A percentile compares a stretch with the other conserved stretches of the same genome.
These are phyloP conservation scores for Exophiala dermatitidis DNA, from an alignment of 2,329 filamentous ascomycete genomes.

Conservation along the genomic window DNA sequence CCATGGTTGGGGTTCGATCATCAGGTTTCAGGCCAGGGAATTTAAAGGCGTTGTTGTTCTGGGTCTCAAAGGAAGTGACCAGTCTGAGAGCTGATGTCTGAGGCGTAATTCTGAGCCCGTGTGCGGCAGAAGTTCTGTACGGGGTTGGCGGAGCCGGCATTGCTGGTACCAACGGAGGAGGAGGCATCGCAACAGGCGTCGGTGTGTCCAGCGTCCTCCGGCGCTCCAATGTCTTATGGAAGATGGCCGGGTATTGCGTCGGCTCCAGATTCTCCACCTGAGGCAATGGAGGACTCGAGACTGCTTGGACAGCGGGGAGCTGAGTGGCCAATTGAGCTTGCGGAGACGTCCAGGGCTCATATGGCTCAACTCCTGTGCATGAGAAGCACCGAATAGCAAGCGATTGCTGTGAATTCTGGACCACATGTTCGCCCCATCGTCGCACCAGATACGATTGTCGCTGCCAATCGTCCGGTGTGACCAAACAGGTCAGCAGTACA, in stretches of 20 bases:
- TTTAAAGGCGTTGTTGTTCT: constrained; percentile 49
- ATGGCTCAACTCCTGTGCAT: constrained; percentile 76
- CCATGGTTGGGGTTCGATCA: constrained; percentile 65
- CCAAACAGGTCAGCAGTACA: constrained; percentile 74
- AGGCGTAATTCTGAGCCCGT: constrained; percentile 53
- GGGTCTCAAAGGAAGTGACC: constrained; percentile 72
- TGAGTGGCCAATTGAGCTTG: constrained; percentile 54
- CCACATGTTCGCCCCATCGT: constrained; percentile 91
- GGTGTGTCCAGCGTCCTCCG: constrained; percentile 42
- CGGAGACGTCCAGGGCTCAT: constrained; percentile 82
- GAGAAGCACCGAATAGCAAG: constrained; percentile 89
- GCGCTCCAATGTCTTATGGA: constrained; percentile 22
- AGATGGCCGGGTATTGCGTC: constrained; percentile 20
- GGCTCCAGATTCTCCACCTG: constrained; percentile 46
- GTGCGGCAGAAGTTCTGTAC: constrained; percentile 22
- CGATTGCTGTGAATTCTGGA: constrained; percentile 79
- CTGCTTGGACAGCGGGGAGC: constrained; percentile 1
- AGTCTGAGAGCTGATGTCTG: constrained; percentile 82
- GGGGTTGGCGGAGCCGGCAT: constrained; percentile 24
- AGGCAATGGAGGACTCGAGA: constrained; percentile 15
- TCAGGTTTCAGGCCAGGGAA: constrained; percentile 52
- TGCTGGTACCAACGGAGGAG: constrained; percentile 17
- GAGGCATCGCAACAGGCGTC: constrained; percentile 43
- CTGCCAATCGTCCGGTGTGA: constrained; percentile 81
- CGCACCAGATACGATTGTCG: constrained; percentile 78